Base-by-base conservation (phyloP, 805 yeast genomes). In the Grigorovia yakushimaensis region DNA sequence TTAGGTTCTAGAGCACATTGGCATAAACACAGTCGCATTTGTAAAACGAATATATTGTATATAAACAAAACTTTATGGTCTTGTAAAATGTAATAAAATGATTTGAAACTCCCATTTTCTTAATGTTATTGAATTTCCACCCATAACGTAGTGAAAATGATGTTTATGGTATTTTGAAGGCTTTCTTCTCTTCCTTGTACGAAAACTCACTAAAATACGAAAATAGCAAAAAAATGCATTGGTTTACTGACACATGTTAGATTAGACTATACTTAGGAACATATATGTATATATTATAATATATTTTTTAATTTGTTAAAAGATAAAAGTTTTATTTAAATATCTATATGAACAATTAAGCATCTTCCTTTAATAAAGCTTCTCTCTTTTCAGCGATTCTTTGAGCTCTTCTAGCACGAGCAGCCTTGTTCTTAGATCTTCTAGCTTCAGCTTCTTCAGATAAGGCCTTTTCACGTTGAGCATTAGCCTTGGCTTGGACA, bases 361-460 rank as follows among this genome's bases (percentile, higher is more conserved):
- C 73, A 52, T 78, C 84, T 67, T 79, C 86, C 71, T 76, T 78
- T 72, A 88, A 79, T 67, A 88, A 80, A 75, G 96, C 95, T 70
- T 88, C 95, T 77, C 91, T 86, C 96, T 91, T 93, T 78, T 88
- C 98, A 72, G 84, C 82, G 65, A 87, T 73, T 79, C 98, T 89
- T 77, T 84, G 89, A 71, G 81, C 83, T 84, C 97, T 88, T 86
- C 98, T 88, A 74, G 86, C 96, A 77, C 98, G 84, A 67, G 97
- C 96, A 78, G 97, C 96, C 76, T 83, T 84, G 95, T 88, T 91
- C 79, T 91, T 89, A 61, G 76, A 69, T 84, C 98, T 91, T 84
- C 98, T 94, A 70, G 97, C 97, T 74, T 91, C 98, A 62, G 98
- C 89, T 83, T 93, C 98, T 71, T 87, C 97, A 83, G 85, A 81